Conservation (phyloP, 2,329 filamentous ascomycete species). For the Fusarium marasasianum region DNA sequence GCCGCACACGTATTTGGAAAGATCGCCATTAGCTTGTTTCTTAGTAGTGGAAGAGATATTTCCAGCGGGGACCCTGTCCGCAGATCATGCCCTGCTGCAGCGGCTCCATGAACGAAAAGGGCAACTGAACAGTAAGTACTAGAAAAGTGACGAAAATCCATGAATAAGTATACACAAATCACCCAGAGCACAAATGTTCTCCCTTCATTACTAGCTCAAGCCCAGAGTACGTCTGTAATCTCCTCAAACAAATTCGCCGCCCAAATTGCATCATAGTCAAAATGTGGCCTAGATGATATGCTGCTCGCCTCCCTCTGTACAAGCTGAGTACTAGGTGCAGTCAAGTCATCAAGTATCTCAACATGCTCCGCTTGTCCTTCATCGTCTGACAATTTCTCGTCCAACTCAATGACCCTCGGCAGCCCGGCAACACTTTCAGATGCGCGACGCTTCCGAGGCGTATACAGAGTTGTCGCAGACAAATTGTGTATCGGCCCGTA, state of each 20-base stretch:
- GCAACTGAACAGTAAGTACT: background rate
- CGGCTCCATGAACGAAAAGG: background rate
- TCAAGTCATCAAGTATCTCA: rapidly evolving
- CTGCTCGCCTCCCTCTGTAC: background rate
- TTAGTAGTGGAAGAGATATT: constrained; percentile 2
- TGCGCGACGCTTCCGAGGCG: background rate
- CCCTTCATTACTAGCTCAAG: background rate
- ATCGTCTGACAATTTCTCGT: background rate
- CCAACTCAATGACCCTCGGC: background rate
- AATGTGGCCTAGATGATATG: background rate
- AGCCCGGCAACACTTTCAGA: background rate
- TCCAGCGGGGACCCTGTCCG: background rate
- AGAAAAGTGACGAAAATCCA: background rate
- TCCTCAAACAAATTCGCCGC: constrained; percentile 14
- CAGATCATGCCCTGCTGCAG: background rate
- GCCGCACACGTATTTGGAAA: background rate
- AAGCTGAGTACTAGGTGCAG: background rate
- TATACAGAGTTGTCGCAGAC: background rate
- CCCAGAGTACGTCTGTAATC: constrained; percentile 11
- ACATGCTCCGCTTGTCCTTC: rapidly evolving
- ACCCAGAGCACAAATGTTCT: rapidly evolving
- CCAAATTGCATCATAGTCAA: constrained; percentile 20
- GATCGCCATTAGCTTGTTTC: background rate
- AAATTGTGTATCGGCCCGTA: background rate
- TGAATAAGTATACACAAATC: background rate